Evolutionary conservation across 2,329 filamentous ascomycete species (phyloP), one percentile per base, ranked within the genome.

Genomic region (Ramichloridium luteum): DNA sequence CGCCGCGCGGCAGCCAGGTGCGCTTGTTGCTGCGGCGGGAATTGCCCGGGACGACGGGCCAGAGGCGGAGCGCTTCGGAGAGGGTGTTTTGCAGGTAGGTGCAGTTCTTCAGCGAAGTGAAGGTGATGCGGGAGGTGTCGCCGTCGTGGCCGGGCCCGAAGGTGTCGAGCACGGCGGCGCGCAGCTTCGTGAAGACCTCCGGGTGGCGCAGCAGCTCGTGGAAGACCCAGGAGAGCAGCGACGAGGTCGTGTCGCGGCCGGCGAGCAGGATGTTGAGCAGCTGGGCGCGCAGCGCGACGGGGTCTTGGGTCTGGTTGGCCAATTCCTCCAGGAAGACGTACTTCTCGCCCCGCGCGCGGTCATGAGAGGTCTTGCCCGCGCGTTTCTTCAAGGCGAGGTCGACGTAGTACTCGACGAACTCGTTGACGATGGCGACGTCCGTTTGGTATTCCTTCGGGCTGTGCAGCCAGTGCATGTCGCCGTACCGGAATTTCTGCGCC

Each of bases 41-140:
- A 18, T 36, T 50, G 60, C 80, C 83, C 1, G 83, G 82, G 1
- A 90, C 79, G 11, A 72, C 65, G 2, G 81, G 79, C 56, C 85
- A 86, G n/a, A 86, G 59, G 9, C 82, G 76, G 38, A 86, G 68
- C 0, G 44, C 45, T 26, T 48, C 85, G 51, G 72, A 80, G 25
- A 53, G 32, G 22, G 39, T 45, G 40, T 48, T 38, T 29, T 53
- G 48, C n/a, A 53, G 40, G 54, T 88, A 92, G 2, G 79, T 76
- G 51, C 90, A 69, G 35, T 63, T 63, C 56, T 90, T 81, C 41
- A 88, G 69, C 36, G 76, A 67, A 6, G 62, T 46, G 40, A 66
- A 66, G 1, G 64, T 61, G 39, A 76, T 65, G 23, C 56, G 51
- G 16, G 31, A 59, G 31, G 32, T 64, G 28, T 53, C 48, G 23